Evolutionary conservation across 345 rosid species (phyloP), one percentile per base, ranked within the genome.

Genomic region (Schrenkiella parvula): DNA sequence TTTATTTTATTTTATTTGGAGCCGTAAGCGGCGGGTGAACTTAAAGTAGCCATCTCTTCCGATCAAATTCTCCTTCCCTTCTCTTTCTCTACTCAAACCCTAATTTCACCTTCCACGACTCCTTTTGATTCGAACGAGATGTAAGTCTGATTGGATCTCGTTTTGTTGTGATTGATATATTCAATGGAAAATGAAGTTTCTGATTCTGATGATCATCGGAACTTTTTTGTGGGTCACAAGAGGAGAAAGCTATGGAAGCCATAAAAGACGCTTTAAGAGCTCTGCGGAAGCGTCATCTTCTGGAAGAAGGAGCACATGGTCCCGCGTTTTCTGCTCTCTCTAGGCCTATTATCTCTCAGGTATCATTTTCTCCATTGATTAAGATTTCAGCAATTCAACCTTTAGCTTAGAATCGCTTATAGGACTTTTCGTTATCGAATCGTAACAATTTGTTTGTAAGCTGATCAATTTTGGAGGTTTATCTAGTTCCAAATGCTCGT

Each of bases 301-400:
- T 86, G 0, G 99, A 95, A 73, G 98, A 95, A 87, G 90, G 87
- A 47, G 98, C 98, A 80, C 96, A 91, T 81, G 86, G 82, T 47
- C 92, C 99, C 13, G 95, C 96, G 17, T 68, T 70, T 61, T 80
- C 77, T 25, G 99, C 99, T 68, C 93, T 95, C 76, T 84, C 96
- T 38, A 72, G 65, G 50, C 99, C 99, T n/a, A 65, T 91, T 39
- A 80, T 91, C 23, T 82, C 86, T 72, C 98, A 95, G 90, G 96
- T 91, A 34, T 39, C 39, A n/a, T n/a, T 13, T 11, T 39, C 31
- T 23, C 25, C 15, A 28, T 58, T 74, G 59, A 15, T 65, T 64
- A 17, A 55, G 65, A 12, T 47, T 50, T 52, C 23, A 14, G 17
- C 57, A 8, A 1, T 71, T 71, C 26, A 9, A 52, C 5, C 29